Evolutionary conservation across 331 rosid genomes (phyloP).

Genomic region (Malus hybrid): DNA sequence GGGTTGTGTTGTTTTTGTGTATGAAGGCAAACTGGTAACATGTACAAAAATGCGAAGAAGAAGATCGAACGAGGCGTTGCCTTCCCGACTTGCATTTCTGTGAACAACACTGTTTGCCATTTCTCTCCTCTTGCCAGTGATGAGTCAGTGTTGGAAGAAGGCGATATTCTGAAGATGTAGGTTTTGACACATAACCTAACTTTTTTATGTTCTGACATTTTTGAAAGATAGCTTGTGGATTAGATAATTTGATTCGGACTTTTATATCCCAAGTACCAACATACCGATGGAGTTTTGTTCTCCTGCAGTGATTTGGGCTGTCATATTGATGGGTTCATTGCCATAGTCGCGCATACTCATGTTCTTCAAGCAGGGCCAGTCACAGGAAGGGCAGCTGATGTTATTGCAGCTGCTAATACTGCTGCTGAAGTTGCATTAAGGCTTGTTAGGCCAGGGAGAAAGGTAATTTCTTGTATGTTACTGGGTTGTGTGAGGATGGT

Average conservation of each 20-base stretch:
- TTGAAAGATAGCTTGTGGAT: background rate
- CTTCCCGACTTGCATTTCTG: slow-evolving; percentile 88
- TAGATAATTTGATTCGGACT: background rate
- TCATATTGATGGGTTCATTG: slow-evolving; percentile 92
- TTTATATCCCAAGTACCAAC: background rate
- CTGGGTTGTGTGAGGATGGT: background rate
- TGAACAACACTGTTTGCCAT: slow-evolving; percentile 84
- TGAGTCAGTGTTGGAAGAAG: slow-evolving; percentile 72
- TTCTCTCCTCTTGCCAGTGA: slow-evolving; percentile 88
- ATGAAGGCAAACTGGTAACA: slow-evolving; percentile 68
- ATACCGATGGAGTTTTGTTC: background rate
- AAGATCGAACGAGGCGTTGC: slow-evolving; percentile 97
- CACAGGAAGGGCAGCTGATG: slow-evolving; percentile 90
- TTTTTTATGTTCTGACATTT: background rate
- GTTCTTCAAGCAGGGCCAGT: slow-evolving; percentile 72
- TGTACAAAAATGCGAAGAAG: slow-evolving; percentile 81
- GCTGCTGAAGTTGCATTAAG: slow-evolving; percentile 98
- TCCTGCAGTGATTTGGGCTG: slow-evolving; percentile 86
- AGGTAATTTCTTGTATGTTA: slow-evolving; percentile 28
- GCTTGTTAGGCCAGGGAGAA: slow-evolving; percentile 92
- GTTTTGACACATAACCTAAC: background rate
- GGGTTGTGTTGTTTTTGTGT: background rate
- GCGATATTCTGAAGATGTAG: slow-evolving; percentile 82
- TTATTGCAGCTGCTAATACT: slow-evolving; percentile 86
- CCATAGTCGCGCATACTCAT: slow-evolving; percentile 87